A percentile compares a stretch with the other conserved stretches of the same genome.
Evolutionary conservation across 352 stramenopile species (phyloP).

Genomic region (Globisporangium okanoganense): DNA sequence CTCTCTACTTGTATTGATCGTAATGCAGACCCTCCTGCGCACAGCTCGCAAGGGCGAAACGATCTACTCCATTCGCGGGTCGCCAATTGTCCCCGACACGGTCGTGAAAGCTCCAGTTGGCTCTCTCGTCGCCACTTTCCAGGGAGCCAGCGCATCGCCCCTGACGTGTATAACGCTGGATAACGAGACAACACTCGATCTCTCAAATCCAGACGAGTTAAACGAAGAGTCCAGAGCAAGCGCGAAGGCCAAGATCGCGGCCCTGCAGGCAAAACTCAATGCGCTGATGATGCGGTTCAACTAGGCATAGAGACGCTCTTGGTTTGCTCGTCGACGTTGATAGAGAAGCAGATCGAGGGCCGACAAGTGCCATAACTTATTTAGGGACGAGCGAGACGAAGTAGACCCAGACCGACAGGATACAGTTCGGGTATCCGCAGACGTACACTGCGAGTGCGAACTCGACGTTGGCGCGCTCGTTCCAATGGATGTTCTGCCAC

Average conservation of each 20-base stretch:
- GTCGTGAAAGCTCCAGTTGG: conserved; percentile 46
- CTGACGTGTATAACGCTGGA: conserved; percentile 58
- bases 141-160: conserved; percentile 31
- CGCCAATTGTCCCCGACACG: conserved; percentile 57
- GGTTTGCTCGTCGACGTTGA: too few species aligned
- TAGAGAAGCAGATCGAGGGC: not conserved
- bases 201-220: conserved; percentile 60
- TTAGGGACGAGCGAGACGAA: conserved; percentile 61
- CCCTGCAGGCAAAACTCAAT: conserved; percentile 65
- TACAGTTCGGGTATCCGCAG: conserved; percentile 78
- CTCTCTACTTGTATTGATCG: not conserved
- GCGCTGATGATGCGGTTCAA: conserved; percentile 63
- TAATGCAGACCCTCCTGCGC: conserved; percentile 40
- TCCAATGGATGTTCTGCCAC: conserved; percentile 86
- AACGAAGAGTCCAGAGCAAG: conserved; percentile 51
- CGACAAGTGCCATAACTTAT: conserved; percentile 8
- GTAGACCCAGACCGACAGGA: conserved; percentile 93
- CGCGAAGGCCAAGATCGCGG: conserved; percentile 58
- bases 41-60: conserved; percentile 73
- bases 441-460: conserved; percentile 90
- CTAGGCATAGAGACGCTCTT: conserved; percentile 2
- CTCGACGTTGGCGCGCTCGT: conserved; percentile 77
- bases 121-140: conserved; percentile 63
- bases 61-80: conserved; percentile 65
- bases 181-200: conserved; percentile 51